These are phyloP conservation scores for Aspergillus japonicus DNA, from an alignment of 2,329 filamentous ascomycete genomes.

Conservation along the genomic window DNA sequence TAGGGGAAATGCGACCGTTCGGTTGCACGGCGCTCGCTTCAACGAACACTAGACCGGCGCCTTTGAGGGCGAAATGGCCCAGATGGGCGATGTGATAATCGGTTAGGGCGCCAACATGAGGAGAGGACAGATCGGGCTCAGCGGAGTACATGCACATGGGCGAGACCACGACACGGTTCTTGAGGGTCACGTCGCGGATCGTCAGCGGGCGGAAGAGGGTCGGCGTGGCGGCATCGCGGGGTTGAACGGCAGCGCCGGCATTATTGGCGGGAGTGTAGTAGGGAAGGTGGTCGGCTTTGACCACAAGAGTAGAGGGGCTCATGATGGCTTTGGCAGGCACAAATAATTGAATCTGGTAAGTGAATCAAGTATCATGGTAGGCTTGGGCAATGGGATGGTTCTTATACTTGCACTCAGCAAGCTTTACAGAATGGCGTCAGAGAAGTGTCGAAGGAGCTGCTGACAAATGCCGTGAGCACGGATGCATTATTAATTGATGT, in stretches of 20 bases:
- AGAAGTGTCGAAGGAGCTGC: neutral
- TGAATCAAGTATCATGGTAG: neutral
- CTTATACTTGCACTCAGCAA: neutral
- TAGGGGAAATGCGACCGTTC: slow-evolving; percentile 76
- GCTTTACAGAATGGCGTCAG: neutral
- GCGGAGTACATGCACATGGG: slow-evolving; percentile 67
- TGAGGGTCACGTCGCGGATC: slow-evolving; percentile 57
- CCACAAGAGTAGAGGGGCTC: slow-evolving; percentile 14
- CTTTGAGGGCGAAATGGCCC: slow-evolving; percentile 71
- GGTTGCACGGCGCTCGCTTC: slow-evolving; percentile 75
- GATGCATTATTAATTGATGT: neutral
- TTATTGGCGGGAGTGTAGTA: slow-evolving; percentile 41
- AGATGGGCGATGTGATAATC: slow-evolving; percentile 81
- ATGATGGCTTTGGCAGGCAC: neutral
- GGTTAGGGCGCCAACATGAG: slow-evolving; percentile 62
- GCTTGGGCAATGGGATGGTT: neutral
- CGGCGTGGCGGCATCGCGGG: slow-evolving; percentile 40
- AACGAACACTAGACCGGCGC: slow-evolving; percentile 69
- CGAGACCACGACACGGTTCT: slow-evolving; percentile 63
- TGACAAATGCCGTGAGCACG: slow-evolving; percentile 7
- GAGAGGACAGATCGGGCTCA: slow-evolving; percentile 44
- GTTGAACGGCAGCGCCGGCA: slow-evolving; percentile 36
- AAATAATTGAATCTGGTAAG: neutral
- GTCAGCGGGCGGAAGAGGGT: slow-evolving; percentile 59
- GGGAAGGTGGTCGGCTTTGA: slow-evolving; percentile 21